Evolutionary conservation across 768 basidiomycete genomes (phyloP), one percentile per base, ranked within the genome.

Genomic region (Mycena polygramma): DNA sequence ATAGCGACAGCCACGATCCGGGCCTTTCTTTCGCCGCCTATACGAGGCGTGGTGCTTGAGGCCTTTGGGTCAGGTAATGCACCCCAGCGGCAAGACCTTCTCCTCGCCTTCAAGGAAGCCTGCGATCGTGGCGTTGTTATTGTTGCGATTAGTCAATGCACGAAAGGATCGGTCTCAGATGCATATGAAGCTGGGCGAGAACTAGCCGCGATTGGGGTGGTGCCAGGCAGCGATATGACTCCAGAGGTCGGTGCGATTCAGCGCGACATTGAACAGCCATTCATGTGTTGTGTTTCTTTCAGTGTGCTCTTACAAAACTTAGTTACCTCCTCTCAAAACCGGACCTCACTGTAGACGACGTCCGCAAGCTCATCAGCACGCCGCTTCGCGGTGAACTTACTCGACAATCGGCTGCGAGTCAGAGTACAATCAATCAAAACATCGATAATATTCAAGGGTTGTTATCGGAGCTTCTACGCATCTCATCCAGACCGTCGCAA

Each of bases 51-150:
- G 3, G 92, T 98, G 13, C 84, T 98, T 2, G 94, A 97, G 78
- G 95, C 94, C 2, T 98, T 94, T 78, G 97, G 97, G 9, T 91
- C 95, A 1, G 97, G 97, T 0, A 98, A 98, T 79, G 94, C 95
- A 13, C 96, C 97, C 0, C 92, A 95, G 74, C 87, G 94, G 15
- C 68, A 85, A 57, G 95, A 96, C 73, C 81, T 98, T 22, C 87
- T 94, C 77, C 79, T 86, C n/a, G 91, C 90, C 0, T 84, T 98
- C 66, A 90, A 90, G 72, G 91, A 93, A 65, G 95, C 96, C 2
- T 94, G 93, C 71, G 89, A 92, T 65, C 88, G 92, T 1, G 95
- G 94, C 13, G 87, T 97, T 2, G 89, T 97, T 61, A 89, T 98
- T 57, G 95, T 98, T 46, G 94, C 96, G 14, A 96, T 98, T 58